phyloP scores from a whole-genome alignment of 208 protist species.

The Crithidia sp. region DNA sequence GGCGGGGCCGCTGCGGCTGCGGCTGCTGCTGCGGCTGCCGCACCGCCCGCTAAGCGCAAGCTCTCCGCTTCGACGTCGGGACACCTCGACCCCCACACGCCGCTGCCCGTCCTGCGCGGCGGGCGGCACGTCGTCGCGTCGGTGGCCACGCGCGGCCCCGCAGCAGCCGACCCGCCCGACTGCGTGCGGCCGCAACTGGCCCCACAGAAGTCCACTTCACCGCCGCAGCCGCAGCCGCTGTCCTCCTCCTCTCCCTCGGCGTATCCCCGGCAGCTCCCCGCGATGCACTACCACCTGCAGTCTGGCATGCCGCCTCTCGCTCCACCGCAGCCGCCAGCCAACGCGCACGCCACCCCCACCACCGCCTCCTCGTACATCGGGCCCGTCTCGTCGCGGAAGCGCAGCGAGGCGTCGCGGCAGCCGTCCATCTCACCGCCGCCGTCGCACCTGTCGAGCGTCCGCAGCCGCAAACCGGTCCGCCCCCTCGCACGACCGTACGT shows the following conservation, averaged over 20 bases:
- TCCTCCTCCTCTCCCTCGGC: conserved; percentile 1
- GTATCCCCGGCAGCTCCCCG: conserved; percentile 10
- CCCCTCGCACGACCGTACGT: conserved; percentile 19
- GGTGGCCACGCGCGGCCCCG: background rate
- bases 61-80: conserved; percentile 9
- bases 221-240: background rate
- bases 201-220: conserved; percentile 5
- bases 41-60: background rate
- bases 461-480: conserved; percentile 3
- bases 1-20: conserved; percentile 29
- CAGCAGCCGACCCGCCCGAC: background rate
- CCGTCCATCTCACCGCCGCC: conserved; percentile 7
- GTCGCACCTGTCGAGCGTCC: conserved; percentile 9
- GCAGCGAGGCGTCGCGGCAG: conserved; percentile 11
- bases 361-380: background rate
- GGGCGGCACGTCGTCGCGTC: background rate
- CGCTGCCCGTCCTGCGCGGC: background rate
- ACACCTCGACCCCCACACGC: conserved; percentile 1
- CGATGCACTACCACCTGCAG: conserved; percentile 10
- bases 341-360: background rate
- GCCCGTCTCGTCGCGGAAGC: conserved; percentile 14
- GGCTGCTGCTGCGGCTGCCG: conserved; percentile 1
- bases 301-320: conserved; percentile 7
- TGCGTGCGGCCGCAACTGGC: conserved; percentile 10
- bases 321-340: too few species aligned